Percentiles rank a stretch among this genome's conserved stretches.
These are phyloP conservation scores for Pleurotus pulmonarius DNA, from an alignment of 768 basidiomycete species.

Conservation along the genomic window DNA sequence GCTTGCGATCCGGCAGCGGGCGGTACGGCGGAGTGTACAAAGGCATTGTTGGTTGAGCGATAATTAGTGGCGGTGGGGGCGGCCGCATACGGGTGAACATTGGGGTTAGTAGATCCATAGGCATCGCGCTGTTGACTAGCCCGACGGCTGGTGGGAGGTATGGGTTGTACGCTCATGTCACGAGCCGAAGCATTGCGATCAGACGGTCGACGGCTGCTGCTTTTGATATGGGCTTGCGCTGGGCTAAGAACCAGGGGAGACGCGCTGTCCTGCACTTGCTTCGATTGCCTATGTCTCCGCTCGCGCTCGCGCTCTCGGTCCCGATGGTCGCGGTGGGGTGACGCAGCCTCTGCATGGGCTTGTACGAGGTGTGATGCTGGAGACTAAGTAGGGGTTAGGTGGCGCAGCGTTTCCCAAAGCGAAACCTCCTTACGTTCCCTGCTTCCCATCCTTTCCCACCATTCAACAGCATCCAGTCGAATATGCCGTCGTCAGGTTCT, in stretches of 20 bases:
- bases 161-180: slow-evolving; percentile 61
- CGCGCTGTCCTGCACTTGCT: slow-evolving; percentile 52
- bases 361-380: slow-evolving; percentile 41
- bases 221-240: slow-evolving; percentile 63
- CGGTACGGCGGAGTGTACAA: slow-evolving; percentile 51
- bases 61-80: slow-evolving; percentile 57
- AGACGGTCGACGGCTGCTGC: slow-evolving; percentile 42
- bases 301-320: slow-evolving; percentile 35
- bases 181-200: slow-evolving; percentile 48
- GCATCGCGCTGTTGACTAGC: slow-evolving; percentile 60
- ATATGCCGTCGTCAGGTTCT: slow-evolving; percentile 88
- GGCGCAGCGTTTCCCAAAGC: slow-evolving; percentile 3
- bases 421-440: slow-evolving; percentile 54
- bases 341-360: slow-evolving; percentile 52
- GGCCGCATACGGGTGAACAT: slow-evolving; percentile 72
- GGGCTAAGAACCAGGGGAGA: slow-evolving; percentile 65
- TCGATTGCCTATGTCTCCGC: slow-evolving; percentile 57
- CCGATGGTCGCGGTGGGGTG: slow-evolving; percentile 41
- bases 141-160: slow-evolving; percentile 64
- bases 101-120: slow-evolving; percentile 35
- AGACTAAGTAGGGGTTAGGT: slow-evolving; percentile 25
- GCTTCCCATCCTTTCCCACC: slow-evolving; percentile 96
- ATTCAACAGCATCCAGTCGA: slow-evolving; percentile 96
- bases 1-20: not conserved
- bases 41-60: slow-evolving; percentile 39